Evolutionary conservation across 495 filamentous ascomycete species (phyloP).

Genomic region (Penicillium roqueforti): DNA sequence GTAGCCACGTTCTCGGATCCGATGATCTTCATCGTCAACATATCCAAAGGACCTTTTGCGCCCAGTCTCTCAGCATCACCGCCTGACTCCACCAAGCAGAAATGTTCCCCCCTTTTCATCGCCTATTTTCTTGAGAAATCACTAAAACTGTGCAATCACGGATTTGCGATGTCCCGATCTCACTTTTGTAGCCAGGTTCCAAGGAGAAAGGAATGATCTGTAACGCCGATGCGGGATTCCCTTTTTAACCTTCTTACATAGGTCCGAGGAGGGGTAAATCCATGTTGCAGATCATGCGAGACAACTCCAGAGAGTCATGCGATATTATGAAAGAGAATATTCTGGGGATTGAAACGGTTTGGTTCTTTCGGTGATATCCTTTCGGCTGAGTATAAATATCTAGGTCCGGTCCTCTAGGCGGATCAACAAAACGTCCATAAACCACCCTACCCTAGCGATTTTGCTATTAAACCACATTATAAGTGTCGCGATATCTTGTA

Average conservation of each 20-base stretch:
- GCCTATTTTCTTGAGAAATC: not conserved
- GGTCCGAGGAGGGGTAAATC: conserved; percentile 31
- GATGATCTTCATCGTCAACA: conserved; percentile 6
- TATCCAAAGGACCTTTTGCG: conserved; percentile 1
- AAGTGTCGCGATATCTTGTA: conserved; percentile 13
- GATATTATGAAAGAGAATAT: conserved; percentile 8
- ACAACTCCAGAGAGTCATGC: conserved; percentile 27
- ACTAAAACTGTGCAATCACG: not conserved
- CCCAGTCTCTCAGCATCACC: conserved; percentile 6
- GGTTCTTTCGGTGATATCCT: not conserved
- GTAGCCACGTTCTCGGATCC: conserved; percentile 7
- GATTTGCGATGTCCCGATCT: not conserved
- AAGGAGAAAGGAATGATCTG: conserved; percentile 11
- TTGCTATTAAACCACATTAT: not conserved
- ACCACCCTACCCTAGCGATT: conserved; percentile 5
- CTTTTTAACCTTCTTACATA: conserved; percentile 22
- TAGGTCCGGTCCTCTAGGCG: conserved; percentile 1
- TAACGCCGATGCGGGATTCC: conserved; percentile 2
- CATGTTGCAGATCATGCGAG: conserved; percentile 29
- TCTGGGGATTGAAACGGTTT: not conserved
- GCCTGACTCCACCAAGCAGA: conserved; percentile 9
- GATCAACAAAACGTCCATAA: not conserved
- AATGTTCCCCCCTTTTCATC: conserved; percentile 7
- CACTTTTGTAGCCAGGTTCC: conserved; percentile 3
- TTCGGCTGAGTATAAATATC: conserved; percentile 1